These are phyloP conservation scores for Mycena sanguinolenta DNA, from an alignment of 768 basidiomycete genomes.

Conservation along the genomic window DNA sequence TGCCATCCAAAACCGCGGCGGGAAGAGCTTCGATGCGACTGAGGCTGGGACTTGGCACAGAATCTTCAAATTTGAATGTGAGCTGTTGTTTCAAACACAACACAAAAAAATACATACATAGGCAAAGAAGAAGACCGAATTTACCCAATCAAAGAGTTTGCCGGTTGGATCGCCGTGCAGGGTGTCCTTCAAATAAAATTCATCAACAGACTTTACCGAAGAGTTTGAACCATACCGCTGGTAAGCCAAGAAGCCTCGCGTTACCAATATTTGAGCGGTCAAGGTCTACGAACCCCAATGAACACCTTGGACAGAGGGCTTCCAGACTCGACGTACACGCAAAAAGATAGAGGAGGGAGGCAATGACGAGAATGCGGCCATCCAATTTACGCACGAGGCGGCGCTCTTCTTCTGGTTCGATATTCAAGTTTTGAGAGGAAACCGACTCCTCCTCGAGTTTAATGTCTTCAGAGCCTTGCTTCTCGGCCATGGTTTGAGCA, in stretches of 20 bases:
- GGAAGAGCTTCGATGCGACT: constrained; percentile 74
- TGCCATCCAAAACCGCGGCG: constrained; percentile 78
- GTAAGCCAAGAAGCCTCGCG: neutral
- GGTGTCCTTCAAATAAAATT: neutral
- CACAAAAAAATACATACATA: neutral
- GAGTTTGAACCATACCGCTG: neutral
- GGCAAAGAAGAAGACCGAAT: constrained; percentile 6
- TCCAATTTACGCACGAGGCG: constrained; percentile 76
- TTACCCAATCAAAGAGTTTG: constrained; percentile 3
- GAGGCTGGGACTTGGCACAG: constrained; percentile 78
- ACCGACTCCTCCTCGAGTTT: constrained; percentile 8
- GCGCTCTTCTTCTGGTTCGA: constrained; percentile 57
- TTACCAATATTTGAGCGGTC: neutral
- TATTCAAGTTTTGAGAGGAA: constrained; percentile 2
- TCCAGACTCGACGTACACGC: constrained; percentile 67
- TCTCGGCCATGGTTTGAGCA: constrained; percentile 9
- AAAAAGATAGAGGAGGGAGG: constrained; percentile 80
- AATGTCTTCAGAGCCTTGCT: constrained; percentile 8
- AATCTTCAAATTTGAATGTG: constrained; percentile 57
- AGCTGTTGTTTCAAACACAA: neutral
- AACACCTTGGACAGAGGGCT: neutral
- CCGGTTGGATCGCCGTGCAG: neutral
- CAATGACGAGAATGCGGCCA: constrained; percentile 74
- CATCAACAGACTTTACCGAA: neutral
- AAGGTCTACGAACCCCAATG: neutral